Base-by-base conservation (phyloP, 768 basidiomycete species). In the Lactifluus hygrophoroides region DNA sequence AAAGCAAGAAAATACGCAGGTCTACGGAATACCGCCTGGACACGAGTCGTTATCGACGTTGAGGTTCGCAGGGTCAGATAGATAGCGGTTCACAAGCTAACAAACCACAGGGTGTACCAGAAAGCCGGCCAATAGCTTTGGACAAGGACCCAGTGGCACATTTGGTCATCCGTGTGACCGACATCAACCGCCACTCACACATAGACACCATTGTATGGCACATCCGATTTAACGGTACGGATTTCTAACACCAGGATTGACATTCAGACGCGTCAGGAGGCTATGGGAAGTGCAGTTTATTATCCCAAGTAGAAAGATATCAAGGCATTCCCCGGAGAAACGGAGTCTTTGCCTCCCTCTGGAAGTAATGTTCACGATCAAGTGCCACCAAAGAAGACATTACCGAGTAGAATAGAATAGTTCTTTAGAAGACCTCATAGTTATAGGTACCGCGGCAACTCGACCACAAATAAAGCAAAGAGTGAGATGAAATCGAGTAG, bases 221-320 rank as follows among this genome's bases (percentile, higher is more conserved):
- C 28, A 47, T 11, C 13, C n/a, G 17, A 16, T 37, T 30, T 23
- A 17, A 10, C 16, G n/a, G n/a, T n/a, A n/a, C n/a, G n/a, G n/a
- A n/a, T 21, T 45, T 21, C 45, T 51, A 46, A 58, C 55, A 28
- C 28, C 35, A 4, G 30, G 28, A 5, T 43, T 17, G 34, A 35
- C 16, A 43, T 45, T 19, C 60, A 80, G 80, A 77, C 73, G 47
- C 81, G 90, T 4, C 90, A 93, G 69, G 80, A 77, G 58, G 88
- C 91, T 1, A 85, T 90, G 46, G 85, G 88, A 6, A 83, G 81
- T 47, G 68, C 78, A 13, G 80, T 84, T 1, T 78, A 85, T 66
- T 90, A 94, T 66, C 81, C 83, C 30, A 81, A 80, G 58, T 90
- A 94, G 68, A 76, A 79, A 61, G 82, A 86, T 66, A 86, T 94